phyloP scores from a whole-genome alignment of 2,329 filamentous ascomycete species.

The Aspergillus sp. region DNA sequence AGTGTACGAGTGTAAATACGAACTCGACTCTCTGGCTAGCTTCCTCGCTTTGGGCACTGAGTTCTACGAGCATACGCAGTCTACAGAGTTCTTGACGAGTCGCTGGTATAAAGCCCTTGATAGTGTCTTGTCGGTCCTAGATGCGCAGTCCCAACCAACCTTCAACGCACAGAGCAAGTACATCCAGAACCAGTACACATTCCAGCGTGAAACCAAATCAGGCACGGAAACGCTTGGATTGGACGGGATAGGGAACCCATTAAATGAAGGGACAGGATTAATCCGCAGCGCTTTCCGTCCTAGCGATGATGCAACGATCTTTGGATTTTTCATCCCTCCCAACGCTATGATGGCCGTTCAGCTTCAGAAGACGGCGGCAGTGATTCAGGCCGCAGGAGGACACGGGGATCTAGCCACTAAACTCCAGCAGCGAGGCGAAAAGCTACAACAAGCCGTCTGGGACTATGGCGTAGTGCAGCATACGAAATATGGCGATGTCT shows the following conservation, averaged over 20 bases:
- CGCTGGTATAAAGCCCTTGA: conserved; percentile 74
- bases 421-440: conserved; percentile 50
- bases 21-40: conserved; percentile 88
- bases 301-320: conserved; percentile 87
- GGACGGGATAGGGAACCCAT: conserved; percentile 77
- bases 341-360: conserved; percentile 97
- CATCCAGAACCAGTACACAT: conserved; percentile 71
- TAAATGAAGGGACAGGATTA: conserved; percentile 75
- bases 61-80: conserved; percentile 72
- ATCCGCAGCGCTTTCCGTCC: conserved; percentile 88
- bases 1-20: conserved; percentile 98
- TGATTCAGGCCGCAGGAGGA: conserved; percentile 54
- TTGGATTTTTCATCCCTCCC: conserved; percentile 89
- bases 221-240: conserved; percentile 88
- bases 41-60: conserved; percentile 82
- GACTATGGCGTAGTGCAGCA: conserved; percentile 64
- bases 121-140: conserved; percentile 63
- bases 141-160: conserved; percentile 70
- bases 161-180: conserved; percentile 65
- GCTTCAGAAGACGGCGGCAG: conserved; percentile 61
- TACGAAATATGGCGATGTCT: conserved; percentile 49
- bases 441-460: conserved; percentile 69
- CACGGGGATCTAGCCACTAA: conserved; percentile 44
- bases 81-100: conserved; percentile 65
- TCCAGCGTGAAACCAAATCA: conserved; percentile 67